Conservation (phyloP, 2,329 filamentous ascomycete genomes). For the Ophiognomonia clavigignenti-juglandacearum region DNA sequence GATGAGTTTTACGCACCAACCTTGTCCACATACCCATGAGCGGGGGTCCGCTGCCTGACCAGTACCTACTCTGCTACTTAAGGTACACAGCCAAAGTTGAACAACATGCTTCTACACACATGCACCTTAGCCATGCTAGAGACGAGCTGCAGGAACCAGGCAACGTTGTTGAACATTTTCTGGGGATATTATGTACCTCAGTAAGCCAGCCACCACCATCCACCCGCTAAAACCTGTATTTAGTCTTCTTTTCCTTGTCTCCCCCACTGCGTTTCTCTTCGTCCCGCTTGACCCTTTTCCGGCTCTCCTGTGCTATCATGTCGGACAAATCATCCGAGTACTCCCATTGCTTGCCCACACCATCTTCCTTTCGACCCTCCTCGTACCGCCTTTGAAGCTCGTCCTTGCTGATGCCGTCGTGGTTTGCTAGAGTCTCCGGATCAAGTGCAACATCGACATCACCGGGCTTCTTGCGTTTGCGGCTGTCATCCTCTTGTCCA, state of each 20-base stretch:
- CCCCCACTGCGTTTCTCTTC: conserved; percentile 59
- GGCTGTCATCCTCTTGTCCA: conserved; percentile 69
- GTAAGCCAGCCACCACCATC: no score
- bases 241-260: conserved; percentile 54
- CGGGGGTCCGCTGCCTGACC: no score
- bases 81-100: no score
- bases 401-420: conserved; percentile 79
- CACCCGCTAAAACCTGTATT: conserved; percentile 48
- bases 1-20: no score
- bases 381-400: conserved; percentile 79
- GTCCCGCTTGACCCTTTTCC: conserved; percentile 86
- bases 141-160: no score
- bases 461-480: conserved; percentile 92
- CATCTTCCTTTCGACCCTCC: conserved; percentile 60
- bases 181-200: no score
- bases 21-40: no score
- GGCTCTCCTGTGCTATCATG: conserved; percentile 91
- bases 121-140: no score
- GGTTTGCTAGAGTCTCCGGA: conserved; percentile 68
- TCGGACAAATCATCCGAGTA: conserved; percentile 76
- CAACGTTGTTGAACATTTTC: no score
- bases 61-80: no score
- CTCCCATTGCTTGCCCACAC: conserved; percentile 63
- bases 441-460: conserved; percentile 93
- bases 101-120: no score